Evolutionary conservation across 2,329 filamentous ascomycete species (phyloP).

Genomic region (Fusarium sp.): DNA sequence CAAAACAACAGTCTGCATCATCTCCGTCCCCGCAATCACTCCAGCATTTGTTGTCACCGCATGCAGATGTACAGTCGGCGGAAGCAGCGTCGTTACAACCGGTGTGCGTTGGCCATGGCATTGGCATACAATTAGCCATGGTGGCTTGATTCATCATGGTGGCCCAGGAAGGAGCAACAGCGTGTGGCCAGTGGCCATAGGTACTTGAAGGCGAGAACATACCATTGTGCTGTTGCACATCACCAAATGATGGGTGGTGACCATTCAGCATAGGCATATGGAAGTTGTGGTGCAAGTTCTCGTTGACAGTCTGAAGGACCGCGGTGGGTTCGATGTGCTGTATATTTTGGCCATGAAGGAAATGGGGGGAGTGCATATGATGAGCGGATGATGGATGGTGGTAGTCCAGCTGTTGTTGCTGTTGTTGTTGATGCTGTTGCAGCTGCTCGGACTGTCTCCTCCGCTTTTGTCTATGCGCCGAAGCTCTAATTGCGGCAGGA

Average conservation of each 20-base stretch:
- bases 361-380: conserved; percentile 31
- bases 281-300: conserved; percentile 36
- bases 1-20: conserved; percentile 52
- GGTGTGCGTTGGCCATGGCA: conserved; percentile 36
- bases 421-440: conserved; percentile 15
- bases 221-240: conserved; percentile 35
- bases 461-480: conserved; percentile 34
- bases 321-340: conserved; percentile 40
- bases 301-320: conserved; percentile 40
- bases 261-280: conserved; percentile 19
- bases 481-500: conserved; percentile 20
- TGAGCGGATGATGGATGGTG: conserved; percentile 31
- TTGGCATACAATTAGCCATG: conserved; percentile 26
- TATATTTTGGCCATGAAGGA: conserved; percentile 26
- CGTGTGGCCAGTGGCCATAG: conserved; percentile 18
- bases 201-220: conserved; percentile 21
- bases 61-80: conserved; percentile 52
- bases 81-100: conserved; percentile 50
- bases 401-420: conserved; percentile 20
- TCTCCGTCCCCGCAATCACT: conserved; percentile 51
- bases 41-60: conserved; percentile 47
- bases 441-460: conserved; percentile 31
- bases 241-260: conserved; percentile 29
- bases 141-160: conserved; percentile 34
- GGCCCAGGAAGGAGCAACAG: conserved; percentile 31